Evolutionary conservation across 2,329 filamentous ascomycete species (phyloP), one percentile per base, ranked within the genome.

Genomic region (Davidsoniella neocaledoniae): DNA sequence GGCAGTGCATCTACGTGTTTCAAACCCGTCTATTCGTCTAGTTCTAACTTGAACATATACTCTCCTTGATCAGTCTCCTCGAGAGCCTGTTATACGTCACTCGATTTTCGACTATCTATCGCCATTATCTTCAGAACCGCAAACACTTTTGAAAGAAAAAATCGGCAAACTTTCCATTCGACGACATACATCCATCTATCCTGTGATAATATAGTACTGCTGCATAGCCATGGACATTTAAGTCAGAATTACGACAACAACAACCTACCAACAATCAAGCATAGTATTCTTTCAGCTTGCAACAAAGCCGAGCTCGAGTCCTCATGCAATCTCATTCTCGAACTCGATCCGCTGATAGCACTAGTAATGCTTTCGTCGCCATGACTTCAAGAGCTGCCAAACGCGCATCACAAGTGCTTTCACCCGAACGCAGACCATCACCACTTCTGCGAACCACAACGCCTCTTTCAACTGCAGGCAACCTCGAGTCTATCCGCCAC

Each of bases 241-340:
- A 42, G 45, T 40, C 45, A 40, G 37, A 38, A 38, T 29, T 9
- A 12, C 29, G 8, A 9, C 12, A 33, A 16, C 17, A 33, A 29
- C 25, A 33, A 25, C 3, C 19, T 4, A 49, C 23, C 10, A 16
- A 48, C 39, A 44, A 23, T 44, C 17, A 16, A 12, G 39, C 45
- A 38, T 26, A 26, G 38, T 44, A 16, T 29, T 37, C 41, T 37
- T 40, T 17, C 10, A 33, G 29, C 29, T 33, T 12, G 12, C 29
- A 33, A 33, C 29, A 33, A 33, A 33, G 29, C 36, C 41, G 46
- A 40, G 41, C 41, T 29, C 16, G 33, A 38, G 41, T 33, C n/a
- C 37, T 42, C 37, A 52, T 52, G 50, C 45, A 45, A 29, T 43
- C 37, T 48, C 50, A 52, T 29, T 52, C 33, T 40, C 46, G 45